Percentiles rank a stretch among this genome's conserved stretches.
Evolutionary conservation across 805 yeast species (phyloP).

Genomic region (Barnettozyma salicaria): DNA sequence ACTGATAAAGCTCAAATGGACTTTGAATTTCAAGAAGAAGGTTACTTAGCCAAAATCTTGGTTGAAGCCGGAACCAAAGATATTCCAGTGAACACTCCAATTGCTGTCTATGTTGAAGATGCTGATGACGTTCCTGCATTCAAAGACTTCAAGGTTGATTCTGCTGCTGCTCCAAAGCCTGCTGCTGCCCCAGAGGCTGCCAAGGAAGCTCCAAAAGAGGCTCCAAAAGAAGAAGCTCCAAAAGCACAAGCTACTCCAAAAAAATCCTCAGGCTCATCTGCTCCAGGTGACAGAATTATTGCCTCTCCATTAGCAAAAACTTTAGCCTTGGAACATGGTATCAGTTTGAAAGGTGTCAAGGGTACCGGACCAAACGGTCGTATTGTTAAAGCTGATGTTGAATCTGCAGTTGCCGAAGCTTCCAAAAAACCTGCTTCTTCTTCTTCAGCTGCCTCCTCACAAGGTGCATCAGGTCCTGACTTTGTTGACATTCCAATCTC

Average conservation of each 20-base stretch:
- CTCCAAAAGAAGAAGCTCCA: constrained; percentile 21
- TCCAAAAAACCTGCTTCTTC: constrained; percentile 38
- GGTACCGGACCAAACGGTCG: constrained; percentile 97
- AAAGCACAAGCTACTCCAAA: constrained; percentile 18
- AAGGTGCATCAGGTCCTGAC: constrained; percentile 45
- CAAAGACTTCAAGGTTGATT: constrained; percentile 80
- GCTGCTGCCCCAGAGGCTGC: constrained; percentile 2
- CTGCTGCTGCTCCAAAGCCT: constrained; percentile 35
- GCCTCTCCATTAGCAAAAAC: constrained; percentile 96
- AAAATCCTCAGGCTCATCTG: no score
- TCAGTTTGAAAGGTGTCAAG: constrained; percentile 73
- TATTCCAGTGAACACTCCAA: constrained; percentile 89
- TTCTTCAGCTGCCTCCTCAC: constrained; percentile 37
- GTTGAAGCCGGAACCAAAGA: constrained; percentile 84
- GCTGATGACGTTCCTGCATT: constrained; percentile 81
- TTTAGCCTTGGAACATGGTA: constrained; percentile 87
- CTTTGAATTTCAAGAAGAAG: constrained; percentile 97
- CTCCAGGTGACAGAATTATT: constrained; percentile 62
- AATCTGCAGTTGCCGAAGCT: constrained; percentile 47
- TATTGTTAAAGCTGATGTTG: constrained; percentile 87
- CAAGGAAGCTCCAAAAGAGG: constrained; percentile 14
- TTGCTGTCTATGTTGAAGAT: constrained; percentile 94
- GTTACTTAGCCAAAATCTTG: constrained; percentile 81
- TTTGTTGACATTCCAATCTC: constrained; percentile 83
- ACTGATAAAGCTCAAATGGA: constrained; percentile 98